Conservation (phyloP, 2,329 filamentous ascomycete genomes). For the Colletotrichum tropicicola region DNA sequence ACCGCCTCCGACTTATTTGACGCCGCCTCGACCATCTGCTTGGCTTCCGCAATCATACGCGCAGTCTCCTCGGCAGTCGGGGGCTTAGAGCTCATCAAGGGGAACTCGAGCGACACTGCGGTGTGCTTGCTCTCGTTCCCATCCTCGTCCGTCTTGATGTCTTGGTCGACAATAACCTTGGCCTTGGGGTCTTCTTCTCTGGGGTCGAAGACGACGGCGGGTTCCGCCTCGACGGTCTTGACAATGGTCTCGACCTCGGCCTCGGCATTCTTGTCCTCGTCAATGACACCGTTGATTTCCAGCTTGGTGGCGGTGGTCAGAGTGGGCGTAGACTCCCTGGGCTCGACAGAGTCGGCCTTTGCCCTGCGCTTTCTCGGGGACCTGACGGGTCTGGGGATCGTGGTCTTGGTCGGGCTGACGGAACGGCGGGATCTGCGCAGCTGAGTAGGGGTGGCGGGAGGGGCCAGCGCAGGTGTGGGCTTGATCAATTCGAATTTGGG, state of each 20-base stretch:
- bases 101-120: conserved; percentile 79
- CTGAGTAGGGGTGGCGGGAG: conserved; percentile 55
- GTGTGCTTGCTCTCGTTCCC: conserved; percentile 76
- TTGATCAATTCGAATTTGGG: conserved; percentile 75
- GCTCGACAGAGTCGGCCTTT: conserved; percentile 50
- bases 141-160: conserved; percentile 60
- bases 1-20: conserved; percentile 52
- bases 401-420: conserved; percentile 65
- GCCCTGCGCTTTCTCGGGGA: conserved; percentile 65
- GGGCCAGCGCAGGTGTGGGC: conserved; percentile 51
- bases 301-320: conserved; percentile 33
- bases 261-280: conserved; percentile 39
- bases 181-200: conserved; percentile 68
- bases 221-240: conserved; percentile 60
- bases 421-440: conserved; percentile 62
- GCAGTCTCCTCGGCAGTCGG: conserved; percentile 81
- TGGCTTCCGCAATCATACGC: conserved; percentile 86
- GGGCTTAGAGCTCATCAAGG: conserved; percentile 66
- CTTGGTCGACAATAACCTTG: conserved; percentile 75
- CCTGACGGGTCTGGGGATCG: conserved; percentile 24
- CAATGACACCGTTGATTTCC: conserved; percentile 38
- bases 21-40: conserved; percentile 83
- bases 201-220: conserved; percentile 57
- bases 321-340: conserved; percentile 18
- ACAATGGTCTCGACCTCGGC: conserved; percentile 46